Percentiles rank a stretch among this genome's conserved stretches.
Evolutionary conservation across 192 early-diverging fungal species (phyloP).

Genomic region (Oehlia diaphana): DNA sequence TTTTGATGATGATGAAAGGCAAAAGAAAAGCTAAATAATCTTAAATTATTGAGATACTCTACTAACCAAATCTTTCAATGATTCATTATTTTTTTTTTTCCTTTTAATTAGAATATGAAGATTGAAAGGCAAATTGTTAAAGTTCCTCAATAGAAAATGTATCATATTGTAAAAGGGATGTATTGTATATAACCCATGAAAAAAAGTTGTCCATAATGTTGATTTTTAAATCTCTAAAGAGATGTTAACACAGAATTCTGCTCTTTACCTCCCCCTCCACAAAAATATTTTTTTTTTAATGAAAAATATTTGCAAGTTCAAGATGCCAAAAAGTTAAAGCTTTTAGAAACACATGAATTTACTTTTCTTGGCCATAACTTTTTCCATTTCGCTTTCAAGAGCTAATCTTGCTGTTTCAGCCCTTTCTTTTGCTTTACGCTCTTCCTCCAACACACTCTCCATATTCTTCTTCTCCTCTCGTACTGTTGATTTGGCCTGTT

Average conservation of each 20-base stretch:
- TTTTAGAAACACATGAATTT: conserved; percentile 61
- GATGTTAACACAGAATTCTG: background rate
- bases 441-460: conserved; percentile 43
- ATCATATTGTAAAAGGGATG: background rate
- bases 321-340: background rate
- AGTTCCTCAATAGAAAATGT: background rate
- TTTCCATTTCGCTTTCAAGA: conserved; percentile 56
- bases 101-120: background rate
- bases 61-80: background rate
- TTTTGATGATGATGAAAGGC: background rate
- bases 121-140: background rate
- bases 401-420: conserved; percentile 51
- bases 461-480: conserved; percentile 41
- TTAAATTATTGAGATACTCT: background rate
- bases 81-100: background rate
- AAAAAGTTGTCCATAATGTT: background rate
- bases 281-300: no score
- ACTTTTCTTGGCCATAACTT: conserved; percentile 53
- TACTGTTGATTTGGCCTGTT: conserved; percentile 22
- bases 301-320: no score
- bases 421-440: conserved; percentile 52
- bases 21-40: background rate
- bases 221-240: background rate
- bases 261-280: background rate
- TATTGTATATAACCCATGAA: background rate